These are phyloP conservation scores for Kodamaea ohmeri DNA, from an alignment of 1,139 yeast genomes.

Conservation along the genomic window DNA sequence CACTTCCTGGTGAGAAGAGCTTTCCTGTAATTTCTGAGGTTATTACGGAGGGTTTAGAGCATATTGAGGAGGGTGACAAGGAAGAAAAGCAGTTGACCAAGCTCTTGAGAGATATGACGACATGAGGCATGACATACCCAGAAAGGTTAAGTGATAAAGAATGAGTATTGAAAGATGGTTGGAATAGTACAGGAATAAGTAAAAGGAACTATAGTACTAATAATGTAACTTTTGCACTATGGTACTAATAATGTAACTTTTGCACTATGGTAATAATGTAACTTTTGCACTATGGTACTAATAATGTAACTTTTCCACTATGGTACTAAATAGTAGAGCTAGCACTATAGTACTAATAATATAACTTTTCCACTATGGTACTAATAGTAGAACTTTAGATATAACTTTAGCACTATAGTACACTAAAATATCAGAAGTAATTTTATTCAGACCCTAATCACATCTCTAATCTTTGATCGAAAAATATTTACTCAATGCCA, in stretches of 20 bases:
- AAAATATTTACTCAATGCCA: background rate
- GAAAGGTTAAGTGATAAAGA: too few relatives aligned
- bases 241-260: too few relatives aligned
- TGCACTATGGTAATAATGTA: too few relatives aligned
- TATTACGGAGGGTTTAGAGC: constrained; percentile 43
- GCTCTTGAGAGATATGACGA: constrained; percentile 16
- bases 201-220: too few relatives aligned
- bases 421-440: too few relatives aligned
- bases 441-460: background rate
- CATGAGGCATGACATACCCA: background rate
- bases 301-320: too few relatives aligned
- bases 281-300: too few relatives aligned
- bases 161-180: background rate
- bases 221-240: too few relatives aligned
- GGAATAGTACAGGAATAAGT: background rate
- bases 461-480: background rate
- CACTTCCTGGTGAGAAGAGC: constrained; percentile 38
- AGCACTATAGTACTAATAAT: too few relatives aligned
- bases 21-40: constrained; percentile 44
- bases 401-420: too few relatives aligned
- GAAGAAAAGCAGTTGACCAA: constrained; percentile 27
- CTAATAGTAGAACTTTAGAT: too few relatives aligned
- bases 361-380: background rate
- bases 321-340: too few relatives aligned
- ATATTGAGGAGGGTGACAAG: constrained; percentile 23